A percentile compares a stretch with the other conserved stretches of the same genome.
Conservation (phyloP, 108 stramenopile genomes). For the Schizochytrium sp. region DNA sequence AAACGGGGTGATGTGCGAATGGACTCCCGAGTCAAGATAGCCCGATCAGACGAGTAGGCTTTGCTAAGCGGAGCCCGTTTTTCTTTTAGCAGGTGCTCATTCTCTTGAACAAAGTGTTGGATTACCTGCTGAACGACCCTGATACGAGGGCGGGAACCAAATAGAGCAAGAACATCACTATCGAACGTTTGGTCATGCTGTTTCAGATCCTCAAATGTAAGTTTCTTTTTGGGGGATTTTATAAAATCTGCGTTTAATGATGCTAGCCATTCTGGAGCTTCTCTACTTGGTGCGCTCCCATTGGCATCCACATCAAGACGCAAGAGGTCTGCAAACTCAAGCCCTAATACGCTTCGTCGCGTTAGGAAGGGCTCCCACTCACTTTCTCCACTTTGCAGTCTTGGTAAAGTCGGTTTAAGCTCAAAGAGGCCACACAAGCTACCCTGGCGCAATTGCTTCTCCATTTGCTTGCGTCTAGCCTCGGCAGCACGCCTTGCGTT, state of each 20-base stretch:
- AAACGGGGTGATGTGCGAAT: neutral
- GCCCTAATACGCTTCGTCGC: neutral
- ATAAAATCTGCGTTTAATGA: neutral
- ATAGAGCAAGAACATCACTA: neutral
- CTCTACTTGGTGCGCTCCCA: neutral
- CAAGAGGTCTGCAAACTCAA: conserved; percentile 3
- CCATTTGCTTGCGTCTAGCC: conserved; percentile 19
- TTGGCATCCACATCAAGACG: neutral
- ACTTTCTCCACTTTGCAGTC: conserved; percentile 24
- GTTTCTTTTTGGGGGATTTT: neutral
- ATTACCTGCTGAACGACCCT: neutral
- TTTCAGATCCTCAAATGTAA: conserved; percentile 7
- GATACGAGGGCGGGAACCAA: neutral
- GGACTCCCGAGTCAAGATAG: conserved; percentile 20
- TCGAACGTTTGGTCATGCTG: neutral
- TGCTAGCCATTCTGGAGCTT: neutral
- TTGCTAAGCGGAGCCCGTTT: neutral
- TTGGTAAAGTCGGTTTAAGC: neutral
- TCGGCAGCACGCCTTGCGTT: conserved; percentile 45
- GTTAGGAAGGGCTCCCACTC: conserved; percentile 23
- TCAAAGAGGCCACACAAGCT: neutral
- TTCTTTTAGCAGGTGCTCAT: neutral
- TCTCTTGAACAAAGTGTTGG: neutral
- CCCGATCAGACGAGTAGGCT: conserved; percentile 8
- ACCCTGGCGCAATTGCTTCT: conserved; percentile 10